Percentiles rank a stretch among this genome's conserved stretches.
Evolutionary conservation across 2,329 filamentous ascomycete species (phyloP).

Genomic region (Hansfordia pulvinata): DNA sequence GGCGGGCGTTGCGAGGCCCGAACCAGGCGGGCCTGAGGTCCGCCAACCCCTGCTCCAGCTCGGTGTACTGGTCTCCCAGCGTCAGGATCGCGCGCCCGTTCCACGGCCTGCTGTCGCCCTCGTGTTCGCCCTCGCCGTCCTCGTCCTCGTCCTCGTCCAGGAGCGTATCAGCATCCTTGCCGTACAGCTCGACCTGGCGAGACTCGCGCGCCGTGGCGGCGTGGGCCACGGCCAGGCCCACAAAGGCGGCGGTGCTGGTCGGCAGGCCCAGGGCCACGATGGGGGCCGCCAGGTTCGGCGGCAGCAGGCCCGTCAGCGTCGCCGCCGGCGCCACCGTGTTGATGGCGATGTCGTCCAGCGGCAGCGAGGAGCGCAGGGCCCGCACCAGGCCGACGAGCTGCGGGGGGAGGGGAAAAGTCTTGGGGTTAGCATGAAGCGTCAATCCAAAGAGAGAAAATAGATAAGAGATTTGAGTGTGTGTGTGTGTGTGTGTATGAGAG

Average conservation of each 20-base stretch:
- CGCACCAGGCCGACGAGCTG: slow-evolving; percentile 18
- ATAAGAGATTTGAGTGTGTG: too few relatives aligned
- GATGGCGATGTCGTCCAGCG: slow-evolving; percentile 18
- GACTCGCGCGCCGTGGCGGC: slow-evolving; percentile 20
- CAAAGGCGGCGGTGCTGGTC: slow-evolving; percentile 17
- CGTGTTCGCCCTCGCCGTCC: slow-evolving; percentile 10
- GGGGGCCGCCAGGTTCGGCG: slow-evolving; percentile 14
- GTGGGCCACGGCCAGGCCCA: slow-evolving; percentile 21
- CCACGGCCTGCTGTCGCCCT: slow-evolving; percentile 14
- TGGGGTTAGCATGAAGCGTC: too few relatives aligned
- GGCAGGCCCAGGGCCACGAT: slow-evolving; percentile 17
- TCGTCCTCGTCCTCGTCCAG: too few relatives aligned
- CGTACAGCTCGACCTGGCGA: slow-evolving; percentile 19
- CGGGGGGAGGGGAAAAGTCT: too few relatives aligned
- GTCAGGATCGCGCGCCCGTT: slow-evolving; percentile 20
- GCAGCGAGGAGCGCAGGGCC: slow-evolving; percentile 14
- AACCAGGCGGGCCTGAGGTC: slow-evolving; percentile 16
- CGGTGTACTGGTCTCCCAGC: slow-evolving; percentile 19
- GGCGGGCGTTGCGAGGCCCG: slow-evolving; percentile 13
- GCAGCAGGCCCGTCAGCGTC: slow-evolving; percentile 17
- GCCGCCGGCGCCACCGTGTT: slow-evolving; percentile 22
- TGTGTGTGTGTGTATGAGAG: neutral
- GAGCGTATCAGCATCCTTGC: too few relatives aligned
- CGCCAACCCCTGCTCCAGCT: slow-evolving; percentile 17
- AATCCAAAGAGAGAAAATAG: too few relatives aligned